Evolutionary conservation across 192 early-diverging fungal species (phyloP).

Genomic region (Entophlyctis helioformis): DNA sequence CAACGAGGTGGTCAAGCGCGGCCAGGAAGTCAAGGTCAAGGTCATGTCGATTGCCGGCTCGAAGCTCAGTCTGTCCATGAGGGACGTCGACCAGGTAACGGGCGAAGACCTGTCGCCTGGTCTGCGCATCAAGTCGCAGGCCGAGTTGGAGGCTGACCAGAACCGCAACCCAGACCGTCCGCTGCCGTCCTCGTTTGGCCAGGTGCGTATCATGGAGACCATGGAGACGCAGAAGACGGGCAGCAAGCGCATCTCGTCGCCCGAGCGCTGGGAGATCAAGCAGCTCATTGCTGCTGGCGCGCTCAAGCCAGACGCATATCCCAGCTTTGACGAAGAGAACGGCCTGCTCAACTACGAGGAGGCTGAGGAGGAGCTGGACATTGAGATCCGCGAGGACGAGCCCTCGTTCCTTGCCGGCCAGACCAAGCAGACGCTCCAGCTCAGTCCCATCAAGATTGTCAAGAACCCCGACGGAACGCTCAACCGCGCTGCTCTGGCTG

Average conservation of each 20-base stretch:
- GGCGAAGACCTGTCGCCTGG: slow-evolving; percentile 81
- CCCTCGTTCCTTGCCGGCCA: slow-evolving; percentile 92
- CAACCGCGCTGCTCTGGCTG: slow-evolving; percentile 88
- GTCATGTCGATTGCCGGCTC: slow-evolving; percentile 82
- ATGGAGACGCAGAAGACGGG: slow-evolving; percentile 14
- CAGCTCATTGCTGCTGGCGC: slow-evolving; percentile 95
- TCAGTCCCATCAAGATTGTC: slow-evolving; percentile 94
- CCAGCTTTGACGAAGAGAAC: slow-evolving; percentile 78
- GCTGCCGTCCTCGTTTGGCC: slow-evolving; percentile 33
- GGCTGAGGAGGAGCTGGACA: slow-evolving; percentile 89
- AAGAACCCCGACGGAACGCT: slow-evolving; percentile 95
- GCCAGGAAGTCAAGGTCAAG: slow-evolving; percentile 83
- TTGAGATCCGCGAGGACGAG: slow-evolving; percentile 93
- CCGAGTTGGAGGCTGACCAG: slow-evolving; percentile 49
- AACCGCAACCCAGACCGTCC: slow-evolving; percentile 58
- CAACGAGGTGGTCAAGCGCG: slow-evolving; percentile 72
- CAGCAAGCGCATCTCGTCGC: slow-evolving; percentile 79
- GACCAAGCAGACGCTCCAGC: slow-evolving; percentile 64
- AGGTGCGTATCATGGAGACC: slow-evolving; percentile 25
- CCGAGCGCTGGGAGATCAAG: slow-evolving; percentile 94
- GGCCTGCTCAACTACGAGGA: slow-evolving; percentile 73
- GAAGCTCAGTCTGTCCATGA: slow-evolving; percentile 81
- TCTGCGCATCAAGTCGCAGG: slow-evolving; percentile 50
- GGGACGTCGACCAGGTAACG: slow-evolving; percentile 89
- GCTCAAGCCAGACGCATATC: slow-evolving; percentile 71